These are phyloP conservation scores for Colletotrichum sp. DNA, from an alignment of 2,329 filamentous ascomycete species.

Conservation along the genomic window DNA sequence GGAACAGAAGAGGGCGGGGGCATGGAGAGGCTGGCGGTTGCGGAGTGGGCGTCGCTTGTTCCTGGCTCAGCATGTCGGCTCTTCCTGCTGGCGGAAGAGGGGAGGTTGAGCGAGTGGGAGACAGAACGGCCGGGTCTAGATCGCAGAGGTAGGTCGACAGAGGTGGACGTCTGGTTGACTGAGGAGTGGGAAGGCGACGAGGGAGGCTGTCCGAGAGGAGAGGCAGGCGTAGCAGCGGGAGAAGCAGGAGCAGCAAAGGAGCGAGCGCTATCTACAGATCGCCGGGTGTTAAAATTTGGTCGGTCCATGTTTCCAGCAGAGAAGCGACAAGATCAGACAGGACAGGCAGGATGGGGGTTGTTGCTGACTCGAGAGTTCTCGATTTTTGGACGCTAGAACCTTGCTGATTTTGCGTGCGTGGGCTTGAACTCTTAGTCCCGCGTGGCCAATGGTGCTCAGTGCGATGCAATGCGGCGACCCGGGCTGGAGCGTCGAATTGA, in stretches of 20 bases:
- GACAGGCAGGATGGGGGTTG: neutral
- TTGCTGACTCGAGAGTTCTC: conserved; percentile 15
- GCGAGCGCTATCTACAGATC: conserved; percentile 26
- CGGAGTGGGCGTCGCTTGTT: conserved; percentile 60
- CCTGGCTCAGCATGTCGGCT: conserved; percentile 64
- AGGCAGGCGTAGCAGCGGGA: conserved; percentile 25
- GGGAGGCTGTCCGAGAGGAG: neutral
- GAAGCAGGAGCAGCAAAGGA: conserved; percentile 11
- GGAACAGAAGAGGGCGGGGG: conserved; percentile 55
- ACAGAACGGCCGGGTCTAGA: conserved; percentile 27
- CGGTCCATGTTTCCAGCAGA: conserved; percentile 25
- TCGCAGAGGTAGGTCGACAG: conserved; percentile 1
- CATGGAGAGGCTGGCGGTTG: conserved; percentile 69
- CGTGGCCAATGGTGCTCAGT: neutral
- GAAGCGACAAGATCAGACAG: neutral
- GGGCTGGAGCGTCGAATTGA: neutral
- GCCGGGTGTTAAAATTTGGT: conserved; percentile 26
- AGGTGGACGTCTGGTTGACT: neutral
- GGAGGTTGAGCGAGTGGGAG: conserved; percentile 43
- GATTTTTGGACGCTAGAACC: neutral
- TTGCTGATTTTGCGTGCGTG: neutral
- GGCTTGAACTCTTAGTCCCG: neutral
- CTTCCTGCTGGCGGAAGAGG: conserved; percentile 59
- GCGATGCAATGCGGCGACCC: neutral
- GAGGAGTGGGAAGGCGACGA: neutral